These are phyloP conservation scores for Diplodia corticola DNA, from an alignment of 2,329 filamentous ascomycete species.

Conservation along the genomic window DNA sequence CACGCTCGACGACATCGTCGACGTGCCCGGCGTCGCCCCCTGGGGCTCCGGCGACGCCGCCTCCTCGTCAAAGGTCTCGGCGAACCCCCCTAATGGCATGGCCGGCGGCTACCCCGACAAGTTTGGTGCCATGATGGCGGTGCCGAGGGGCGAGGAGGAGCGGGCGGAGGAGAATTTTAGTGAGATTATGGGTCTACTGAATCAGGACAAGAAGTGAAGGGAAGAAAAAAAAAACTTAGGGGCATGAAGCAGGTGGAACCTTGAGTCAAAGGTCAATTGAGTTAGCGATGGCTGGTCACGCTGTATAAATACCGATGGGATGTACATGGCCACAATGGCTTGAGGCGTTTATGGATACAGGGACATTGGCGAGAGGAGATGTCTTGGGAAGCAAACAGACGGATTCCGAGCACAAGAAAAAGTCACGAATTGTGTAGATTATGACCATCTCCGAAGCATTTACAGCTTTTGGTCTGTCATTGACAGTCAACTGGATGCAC, in stretches of 20 bases:
- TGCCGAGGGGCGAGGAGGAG: too few species aligned
- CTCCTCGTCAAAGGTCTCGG: not conserved
- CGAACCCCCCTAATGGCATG: not conserved
- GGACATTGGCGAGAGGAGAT: not conserved
- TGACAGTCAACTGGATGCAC: not conserved
- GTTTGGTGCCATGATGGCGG: not conserved
- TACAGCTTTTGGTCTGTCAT: not conserved
- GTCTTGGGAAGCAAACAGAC: not conserved
- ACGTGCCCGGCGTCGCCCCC: slow-evolving; percentile 48
- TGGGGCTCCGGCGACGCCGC: slow-evolving; percentile 19
- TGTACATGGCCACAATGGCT: slow-evolving; percentile 5
- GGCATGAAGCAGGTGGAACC: not conserved
- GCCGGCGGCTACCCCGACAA: too few species aligned
- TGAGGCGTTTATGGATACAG: slow-evolving; percentile 11
- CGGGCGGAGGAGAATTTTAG: not conserved
- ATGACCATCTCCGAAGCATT: not conserved
- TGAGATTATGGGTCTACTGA: not conserved
- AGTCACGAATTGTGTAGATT: not conserved
- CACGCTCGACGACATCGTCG: slow-evolving; percentile 62
- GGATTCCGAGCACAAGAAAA: not conserved
- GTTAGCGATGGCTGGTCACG: not conserved
- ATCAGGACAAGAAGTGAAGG: too few species aligned
- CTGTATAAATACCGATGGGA: slow-evolving; percentile 15
- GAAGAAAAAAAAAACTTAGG: not conserved
- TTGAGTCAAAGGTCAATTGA: not conserved